Base-by-base conservation (phyloP, 345 rosid species). In the Clarkia xantiana region DNA sequence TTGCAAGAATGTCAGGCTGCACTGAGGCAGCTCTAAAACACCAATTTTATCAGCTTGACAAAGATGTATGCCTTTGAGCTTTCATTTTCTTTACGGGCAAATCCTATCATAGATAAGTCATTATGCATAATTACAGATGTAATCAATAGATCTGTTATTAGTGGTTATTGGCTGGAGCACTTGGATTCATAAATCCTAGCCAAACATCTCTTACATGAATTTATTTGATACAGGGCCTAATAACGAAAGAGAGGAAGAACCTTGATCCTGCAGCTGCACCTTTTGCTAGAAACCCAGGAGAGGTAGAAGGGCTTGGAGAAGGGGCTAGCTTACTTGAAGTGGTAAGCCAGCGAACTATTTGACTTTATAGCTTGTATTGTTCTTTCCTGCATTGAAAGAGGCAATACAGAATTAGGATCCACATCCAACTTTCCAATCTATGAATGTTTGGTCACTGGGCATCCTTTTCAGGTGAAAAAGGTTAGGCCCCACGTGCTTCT, bases 401-500 rank as follows among this genome's bases (percentile, higher is more conserved):
- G 36, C 36, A 29, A 2, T 29, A 1, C 8, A 22, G 42, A 19
- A 9, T 6, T 49, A 34, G 19, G 13, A 14, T 49, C 42, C 18
- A 11, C 14, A 20, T 34, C 18, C 20, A 34, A 19, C 53, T 23
- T 45, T 18, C 36, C 39, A 12, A 11, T 40, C 10, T 44, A 20
- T 6, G 10, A 22, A 14, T n/a, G 15, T 60, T 55, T 54, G 25
- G 41, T 63, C 61, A 38, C 52, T 58, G 61, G 40, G 16, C 42
- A 49, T 15, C 29, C 19, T 66, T 12, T 66, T 65, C 84, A 91
- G 98, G 89, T 91, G 53, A 91, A 68, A 69, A 78, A 62, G 71
- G 72, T 81, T 61, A 86, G 68, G 69, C 98, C 98, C 14, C 82
- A 81, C 65, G 98, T 84, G 67, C 93, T 91, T 67, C 93, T 91